Base-by-base conservation (phyloP, 2,329 filamentous ascomycete genomes). In the Talaromyces sp. region DNA sequence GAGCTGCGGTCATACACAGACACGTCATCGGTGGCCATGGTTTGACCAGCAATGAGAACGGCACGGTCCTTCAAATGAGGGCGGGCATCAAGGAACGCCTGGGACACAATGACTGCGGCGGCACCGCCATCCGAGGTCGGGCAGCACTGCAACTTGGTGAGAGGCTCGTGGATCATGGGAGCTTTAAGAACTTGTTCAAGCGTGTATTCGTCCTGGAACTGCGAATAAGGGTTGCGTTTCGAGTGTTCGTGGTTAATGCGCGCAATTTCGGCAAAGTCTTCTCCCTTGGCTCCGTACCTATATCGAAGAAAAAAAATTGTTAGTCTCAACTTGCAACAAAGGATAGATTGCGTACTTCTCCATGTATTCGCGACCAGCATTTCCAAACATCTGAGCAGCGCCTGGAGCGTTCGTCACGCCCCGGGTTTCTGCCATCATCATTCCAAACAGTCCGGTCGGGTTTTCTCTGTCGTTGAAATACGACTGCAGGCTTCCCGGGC, bases 71-170 rank as follows among this genome's bases (percentile, higher is more conserved):
- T 88, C 62, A 97, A 85, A 68, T 96, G 87, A 1, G 93, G 93
- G 24, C 91, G 85, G 9, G 88, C 88, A 69, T 93, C 89, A 58
- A 98, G 85, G 83, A 97, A 98, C 54, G 83, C 84, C 77, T 96
- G 88, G 0, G 91, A 96, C 58, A 96, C 92, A 56, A 99, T 80
- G 32, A 98, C 88, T 14, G 90, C 91, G 0, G 95, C 92, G 0
- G 92, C 93, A 53, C 88, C 90, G 55, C 93, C 93, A 75, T 98
- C 95, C 0, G 91, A 96, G 0, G 93, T 98, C 1, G 95, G 93
- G 78, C 93, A 97, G 84, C 93, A 98, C 80, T 98, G 95, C n/a
- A 98, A 87, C 78, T 97, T 98, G 61, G 95, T 98, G 59, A 98
- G 83, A 17, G 93, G 93, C 65, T 86, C 86, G 78, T 91, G 87